Evolutionary conservation across 129 eudicot genomes (phyloP), one percentile per base, ranked within the genome.

Genomic region (Scalesia atractyloides): DNA sequence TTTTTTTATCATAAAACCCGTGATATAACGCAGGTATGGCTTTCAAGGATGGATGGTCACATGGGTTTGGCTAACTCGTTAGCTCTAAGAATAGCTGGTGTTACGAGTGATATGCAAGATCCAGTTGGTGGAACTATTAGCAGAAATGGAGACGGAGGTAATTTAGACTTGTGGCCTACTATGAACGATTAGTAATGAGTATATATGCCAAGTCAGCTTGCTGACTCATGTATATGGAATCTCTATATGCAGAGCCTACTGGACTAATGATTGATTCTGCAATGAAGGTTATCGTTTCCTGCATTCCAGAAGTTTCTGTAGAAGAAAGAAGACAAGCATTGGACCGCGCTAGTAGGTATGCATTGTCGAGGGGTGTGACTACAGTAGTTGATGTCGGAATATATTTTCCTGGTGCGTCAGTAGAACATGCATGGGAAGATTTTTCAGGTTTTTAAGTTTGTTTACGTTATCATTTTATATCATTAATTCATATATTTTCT

Each of bases 211-310:
- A 9, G 39, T 75, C 49, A 11, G 54, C 76, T 20, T 49, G 81
- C 69, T 54, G 73, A 54, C 52, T 68, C 24, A 24, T 49, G 46
- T 63, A 19, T 48, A 34, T 64, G 63, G 51, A 17, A 47, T 72
- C 46, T 58, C 66, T 36, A 44, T 76, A 19, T 83, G 86, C 91
- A 94, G 99, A 90, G 73, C 96, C 97, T 19, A 90, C 97, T 15
- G 99, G 97, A 9, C 74, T 94, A 85, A 75, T 94, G 82, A 82
- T 90, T 82, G 99, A 94, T 90, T 85, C 97, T 79, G 99, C 99
- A 68, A 90, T 81, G 91, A 83, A 84, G 77, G 79, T 88, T 61
- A 76, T 94, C 12, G 66, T 74, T 17, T 70, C 88, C 26, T 76
- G 76, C 85, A 86, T 94, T 39, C 99, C 97, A 0, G 93, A 86